Conservation (phyloP, 2,329 filamentous ascomycete genomes). For the Trichophyton mentagrophytes region DNA sequence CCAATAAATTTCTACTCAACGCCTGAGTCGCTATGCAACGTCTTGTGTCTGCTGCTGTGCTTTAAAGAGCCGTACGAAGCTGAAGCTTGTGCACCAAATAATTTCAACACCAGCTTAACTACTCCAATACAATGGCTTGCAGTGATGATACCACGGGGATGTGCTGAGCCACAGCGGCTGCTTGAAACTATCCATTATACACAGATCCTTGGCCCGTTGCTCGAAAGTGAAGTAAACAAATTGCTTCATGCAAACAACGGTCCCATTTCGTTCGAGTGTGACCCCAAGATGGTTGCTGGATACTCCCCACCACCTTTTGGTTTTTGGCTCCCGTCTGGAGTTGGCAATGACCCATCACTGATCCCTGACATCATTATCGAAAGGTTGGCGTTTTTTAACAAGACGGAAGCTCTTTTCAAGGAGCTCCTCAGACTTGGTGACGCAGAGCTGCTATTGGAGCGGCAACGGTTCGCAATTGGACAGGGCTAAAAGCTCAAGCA, state of each 20-base stretch:
- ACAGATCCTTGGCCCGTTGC: background rate
- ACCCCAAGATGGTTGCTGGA: background rate
- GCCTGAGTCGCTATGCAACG: background rate
- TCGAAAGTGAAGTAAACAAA: background rate
- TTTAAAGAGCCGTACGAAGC: background rate
- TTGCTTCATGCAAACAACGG: background rate
- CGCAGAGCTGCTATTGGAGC: background rate
- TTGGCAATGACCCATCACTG: background rate
- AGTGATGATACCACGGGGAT: background rate
- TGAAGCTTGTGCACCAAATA: background rate
- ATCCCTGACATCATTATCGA: background rate
- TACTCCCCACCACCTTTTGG: background rate
- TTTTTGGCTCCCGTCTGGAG: constrained; percentile 3
- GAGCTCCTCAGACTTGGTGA: background rate
- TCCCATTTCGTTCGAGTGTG: background rate
- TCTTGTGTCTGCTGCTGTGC: background rate
- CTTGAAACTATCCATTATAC: background rate
- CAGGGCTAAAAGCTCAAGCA: background rate
- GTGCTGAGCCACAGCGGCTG: background rate
- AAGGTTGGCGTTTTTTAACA: background rate
- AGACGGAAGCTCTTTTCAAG: background rate
- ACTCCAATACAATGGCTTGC: background rate
- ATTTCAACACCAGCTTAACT: background rate
- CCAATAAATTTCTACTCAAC: background rate
- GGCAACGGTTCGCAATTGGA: background rate